A percentile compares a stretch with the other conserved stretches of the same genome.
phyloP scores from a whole-genome alignment of 2,329 filamentous ascomycete genomes.

The Paraconiothyrium brasiliense region DNA sequence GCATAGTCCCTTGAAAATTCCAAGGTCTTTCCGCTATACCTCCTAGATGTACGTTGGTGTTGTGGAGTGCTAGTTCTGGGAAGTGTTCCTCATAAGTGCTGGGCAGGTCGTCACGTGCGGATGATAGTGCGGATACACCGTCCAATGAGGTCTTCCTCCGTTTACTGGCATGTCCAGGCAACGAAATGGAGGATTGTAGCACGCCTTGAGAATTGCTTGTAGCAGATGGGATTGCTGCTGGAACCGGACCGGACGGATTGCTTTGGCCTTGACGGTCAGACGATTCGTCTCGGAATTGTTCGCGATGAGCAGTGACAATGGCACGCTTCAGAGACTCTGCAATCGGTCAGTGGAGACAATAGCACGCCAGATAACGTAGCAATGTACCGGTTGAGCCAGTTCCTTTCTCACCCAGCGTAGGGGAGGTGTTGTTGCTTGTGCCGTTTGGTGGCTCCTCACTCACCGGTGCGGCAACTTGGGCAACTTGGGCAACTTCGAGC shows the following conservation, averaged over 20 bases:
- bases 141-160: constrained; percentile 32
- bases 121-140: background rate
- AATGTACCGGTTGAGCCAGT: constrained; percentile 44
- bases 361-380: background rate
- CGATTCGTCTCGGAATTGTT: constrained; percentile 31
- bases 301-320: constrained; percentile 37
- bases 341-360: background rate
- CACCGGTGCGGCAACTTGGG: constrained; percentile 21
- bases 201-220: constrained; percentile 18
- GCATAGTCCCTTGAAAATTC: constrained; percentile 45
- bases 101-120: constrained; percentile 13
- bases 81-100: constrained; percentile 24
- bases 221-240: background rate
- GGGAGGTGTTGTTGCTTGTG: constrained; percentile 15
- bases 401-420: constrained; percentile 22
- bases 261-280: constrained; percentile 8
- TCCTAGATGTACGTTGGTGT: constrained; percentile 1
- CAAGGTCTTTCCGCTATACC: constrained; percentile 21
- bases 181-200: constrained; percentile 29
- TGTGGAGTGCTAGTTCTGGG: constrained; percentile 8
- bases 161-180: constrained; percentile 33
- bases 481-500: constrained; percentile 21
- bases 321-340: constrained; percentile 37
- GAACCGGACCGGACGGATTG: background rate
- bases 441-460: constrained; percentile 28